Evolutionary conservation across 192 early-diverging fungal species (phyloP).

Genomic region (Rhizophagus sp.): DNA sequence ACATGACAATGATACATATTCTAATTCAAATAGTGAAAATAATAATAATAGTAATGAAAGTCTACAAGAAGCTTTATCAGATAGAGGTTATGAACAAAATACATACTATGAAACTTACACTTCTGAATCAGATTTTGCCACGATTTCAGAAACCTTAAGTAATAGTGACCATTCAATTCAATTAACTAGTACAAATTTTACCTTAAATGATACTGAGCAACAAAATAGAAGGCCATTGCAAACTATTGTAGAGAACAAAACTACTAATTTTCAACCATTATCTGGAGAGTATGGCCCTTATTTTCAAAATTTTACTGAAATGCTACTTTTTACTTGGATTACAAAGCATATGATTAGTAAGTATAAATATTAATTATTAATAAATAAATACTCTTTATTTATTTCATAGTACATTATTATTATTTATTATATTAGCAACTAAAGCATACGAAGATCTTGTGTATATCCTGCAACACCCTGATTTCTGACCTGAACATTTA

Average conservation of each 20-base stretch:
- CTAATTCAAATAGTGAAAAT: no score
- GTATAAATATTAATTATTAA: constrained; percentile 15
- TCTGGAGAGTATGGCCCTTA: background rate
- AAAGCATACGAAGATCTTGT: constrained; percentile 3
- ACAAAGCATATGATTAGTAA: constrained; percentile 16
- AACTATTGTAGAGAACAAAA: background rate
- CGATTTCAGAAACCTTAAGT: no score
- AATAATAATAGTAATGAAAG: no score
- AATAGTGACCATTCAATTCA: no score
- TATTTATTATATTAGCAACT: background rate
- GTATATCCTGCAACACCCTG: background rate
- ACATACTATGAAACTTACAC: no score
- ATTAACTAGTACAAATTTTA: no score
- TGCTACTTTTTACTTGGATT: background rate
- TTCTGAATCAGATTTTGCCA: no score
- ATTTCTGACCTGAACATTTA: background rate
- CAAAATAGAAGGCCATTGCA: background rate
- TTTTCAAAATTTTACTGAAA: background rate
- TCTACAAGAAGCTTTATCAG: no score
- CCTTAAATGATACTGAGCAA: no score
- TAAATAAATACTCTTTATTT: no score
- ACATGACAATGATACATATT: background rate
- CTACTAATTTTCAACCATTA: background rate
- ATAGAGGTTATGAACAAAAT: no score
- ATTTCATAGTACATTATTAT: background rate